Base-by-base conservation (phyloP, 2,329 filamentous ascomycete genomes). In the Ophiostoma angusticollis region DNA sequence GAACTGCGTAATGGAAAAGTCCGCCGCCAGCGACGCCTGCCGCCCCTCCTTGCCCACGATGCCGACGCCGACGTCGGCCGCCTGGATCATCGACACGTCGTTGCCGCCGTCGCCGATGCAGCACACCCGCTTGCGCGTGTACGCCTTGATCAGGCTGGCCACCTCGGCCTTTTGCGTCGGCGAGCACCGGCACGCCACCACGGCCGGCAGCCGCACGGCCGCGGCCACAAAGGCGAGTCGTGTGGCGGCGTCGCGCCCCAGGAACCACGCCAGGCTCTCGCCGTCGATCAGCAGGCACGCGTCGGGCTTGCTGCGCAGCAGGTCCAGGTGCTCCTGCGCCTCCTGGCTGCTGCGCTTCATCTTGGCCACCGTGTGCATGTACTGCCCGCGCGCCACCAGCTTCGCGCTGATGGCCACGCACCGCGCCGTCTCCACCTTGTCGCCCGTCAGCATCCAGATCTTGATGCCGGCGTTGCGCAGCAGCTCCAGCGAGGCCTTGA, bases 361-460 rank as follows among this genome's bases (percentile, higher is more conserved):
- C 56, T 87, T 87, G 29, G 82, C 73, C 31, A 98, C 81, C 0
- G 89, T 95, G 60, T 96, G 86, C 46, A 98, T 94, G 56, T 89
- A 91, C 60, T 98, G 93, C 1, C 89, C 89, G 45, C 91, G 72
- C 4, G 86, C 81, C 12, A 98, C 91, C 6, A 98, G 72, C 58
- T 95, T 95, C 22, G 89, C 87, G 53, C 83, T 93, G 31, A 98
- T 82, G 2, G 91, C 93, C 11, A 98, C 89, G 59, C 91, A 98
- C 25, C 91, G 79, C 13, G 91, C 91, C 12, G 91, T 98, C 61
- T 98, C 91, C 3, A 98, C 84, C 61, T 98, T 98, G 67, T 98
- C 91, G 33, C 91, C 91, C 0, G 91, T 98, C 56, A 98, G 68
- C 91, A 98, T 98, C 91, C 91, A 98, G 36, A 98, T 96, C 59